Percentiles rank a stretch among this genome's conserved stretches.
Evolutionary conservation across 2,329 filamentous ascomycete species (phyloP).

Genomic region (Colletotrichum nymphaeae): DNA sequence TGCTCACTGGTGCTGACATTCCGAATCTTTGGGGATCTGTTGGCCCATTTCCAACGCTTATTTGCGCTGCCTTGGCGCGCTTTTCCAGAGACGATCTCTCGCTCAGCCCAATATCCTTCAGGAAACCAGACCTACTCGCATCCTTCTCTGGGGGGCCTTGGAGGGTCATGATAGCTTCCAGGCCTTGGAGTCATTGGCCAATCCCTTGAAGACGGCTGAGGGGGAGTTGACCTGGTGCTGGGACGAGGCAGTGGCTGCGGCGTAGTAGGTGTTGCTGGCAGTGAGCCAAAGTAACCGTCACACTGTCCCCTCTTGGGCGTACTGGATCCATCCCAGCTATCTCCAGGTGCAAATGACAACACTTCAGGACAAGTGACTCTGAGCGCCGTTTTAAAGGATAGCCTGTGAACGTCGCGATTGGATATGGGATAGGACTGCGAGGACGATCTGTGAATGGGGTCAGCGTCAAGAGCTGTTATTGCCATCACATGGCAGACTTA

Average conservation of each 20-base stretch:
- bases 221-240: neutral
- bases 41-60: slow-evolving; percentile 54
- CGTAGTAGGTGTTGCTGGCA: neutral
- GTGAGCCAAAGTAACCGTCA: slow-evolving; percentile 26
- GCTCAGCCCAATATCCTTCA: slow-evolving; percentile 72
- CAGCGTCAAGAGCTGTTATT: neutral
- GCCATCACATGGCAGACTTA: neutral
- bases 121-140: slow-evolving; percentile 74
- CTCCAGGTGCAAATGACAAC: neutral
- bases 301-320: slow-evolving; percentile 22
- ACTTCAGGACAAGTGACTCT: slow-evolving; percentile 12
- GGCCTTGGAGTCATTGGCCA: neutral
- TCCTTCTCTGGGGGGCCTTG: slow-evolving; percentile 64
- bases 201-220: neutral
- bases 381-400: slow-evolving; percentile 35
- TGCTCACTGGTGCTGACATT: slow-evolving; percentile 45
- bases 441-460: slow-evolving; percentile 3
- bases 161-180: slow-evolving; percentile 58
- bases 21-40: slow-evolving; percentile 47
- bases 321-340: slow-evolving; percentile 35
- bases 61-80: slow-evolving; percentile 47
- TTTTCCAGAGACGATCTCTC: slow-evolving; percentile 47
- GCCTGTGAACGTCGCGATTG: slow-evolving; percentile 9
- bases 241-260: neutral
- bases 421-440: slow-evolving; percentile 1